Evolutionary conservation across 23 red algal genomes (phyloP).

Genomic region (Agarophyton chilense): DNA sequence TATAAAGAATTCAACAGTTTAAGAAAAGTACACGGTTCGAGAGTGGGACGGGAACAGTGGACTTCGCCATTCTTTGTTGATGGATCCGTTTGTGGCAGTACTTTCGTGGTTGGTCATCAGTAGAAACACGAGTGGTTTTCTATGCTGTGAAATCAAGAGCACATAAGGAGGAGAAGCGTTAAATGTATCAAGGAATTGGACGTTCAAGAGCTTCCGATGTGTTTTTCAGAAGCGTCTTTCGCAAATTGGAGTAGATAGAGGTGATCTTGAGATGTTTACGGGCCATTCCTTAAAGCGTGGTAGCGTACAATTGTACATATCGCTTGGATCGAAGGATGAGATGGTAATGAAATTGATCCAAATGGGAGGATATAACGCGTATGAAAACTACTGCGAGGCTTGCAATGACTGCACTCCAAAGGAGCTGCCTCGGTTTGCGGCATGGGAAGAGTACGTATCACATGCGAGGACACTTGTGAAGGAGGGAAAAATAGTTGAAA

Average conservation of each 20-base stretch:
- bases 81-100: constrained; percentile 23
- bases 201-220: neutral
- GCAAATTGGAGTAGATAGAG: neutral
- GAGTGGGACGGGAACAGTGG: neutral
- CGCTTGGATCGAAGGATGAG: constrained; percentile 7
- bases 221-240: neutral
- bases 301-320: constrained; percentile 1
- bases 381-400: constrained; percentile 30
- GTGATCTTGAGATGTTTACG: constrained; percentile 7
- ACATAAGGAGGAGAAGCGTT: neutral
- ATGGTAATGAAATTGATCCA: constrained; percentile 26
- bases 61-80: neutral
- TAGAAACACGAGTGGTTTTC: neutral
- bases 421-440: neutral
- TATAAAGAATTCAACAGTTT: constrained; percentile 14
- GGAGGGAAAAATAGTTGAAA: neutral
- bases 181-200: neutral
- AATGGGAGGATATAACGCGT: constrained; percentile 25
- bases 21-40: neutral
- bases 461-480: neutral
- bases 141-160: neutral
- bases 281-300: constrained; percentile 7
- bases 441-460: neutral
- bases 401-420: constrained; percentile 32
- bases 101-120: neutral